These are phyloP conservation scores for Chrysanthemum makinoi DNA, from an alignment of 129 eudicot species.

Conservation along the genomic window DNA sequence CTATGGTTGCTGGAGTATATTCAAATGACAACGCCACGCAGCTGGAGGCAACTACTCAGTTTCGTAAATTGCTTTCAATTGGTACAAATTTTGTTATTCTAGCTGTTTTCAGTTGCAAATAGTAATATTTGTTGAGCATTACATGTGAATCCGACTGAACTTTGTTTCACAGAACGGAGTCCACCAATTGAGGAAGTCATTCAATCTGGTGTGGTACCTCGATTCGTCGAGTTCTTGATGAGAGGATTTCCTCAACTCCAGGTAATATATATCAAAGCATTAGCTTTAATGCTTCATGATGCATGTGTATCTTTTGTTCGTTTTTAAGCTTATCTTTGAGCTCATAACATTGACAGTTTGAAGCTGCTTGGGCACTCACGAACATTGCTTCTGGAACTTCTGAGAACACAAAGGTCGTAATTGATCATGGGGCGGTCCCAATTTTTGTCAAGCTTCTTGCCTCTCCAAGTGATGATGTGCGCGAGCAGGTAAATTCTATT, in stretches of 20 bases:
- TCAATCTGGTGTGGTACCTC: slow-evolving; percentile 89
- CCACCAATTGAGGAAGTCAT: slow-evolving; percentile 96
- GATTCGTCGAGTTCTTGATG: slow-evolving; percentile 75
- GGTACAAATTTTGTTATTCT: slow-evolving; percentile 38
- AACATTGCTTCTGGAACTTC: slow-evolving; percentile 94
- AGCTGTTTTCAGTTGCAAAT: slow-evolving; percentile 2
- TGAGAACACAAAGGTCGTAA: slow-evolving; percentile 74
- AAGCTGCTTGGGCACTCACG: slow-evolving; percentile 97
- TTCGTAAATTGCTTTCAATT: slow-evolving; percentile 87
- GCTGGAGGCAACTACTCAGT: slow-evolving; percentile 87
- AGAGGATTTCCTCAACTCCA: slow-evolving; percentile 88
- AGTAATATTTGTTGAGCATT: not conserved
- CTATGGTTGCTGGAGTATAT: slow-evolving; percentile 77
- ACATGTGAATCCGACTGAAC: slow-evolving; percentile 2
- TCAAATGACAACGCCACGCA: slow-evolving; percentile 60
- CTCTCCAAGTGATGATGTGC: slow-evolving; percentile 88
- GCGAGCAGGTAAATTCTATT: slow-evolving; percentile 65
- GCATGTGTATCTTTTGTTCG: not conserved
- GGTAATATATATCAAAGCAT: slow-evolving; percentile 38
- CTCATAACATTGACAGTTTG: slow-evolving; percentile 50
- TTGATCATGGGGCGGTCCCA: slow-evolving; percentile 85
- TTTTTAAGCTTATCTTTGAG: not conserved
- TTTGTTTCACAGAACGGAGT: slow-evolving; percentile 51
- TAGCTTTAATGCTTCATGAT: not conserved
- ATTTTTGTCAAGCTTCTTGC: slow-evolving; percentile 76